phyloP scores from a whole-genome alignment of 257 asterid genomes.

The Solanum sejunctum region DNA sequence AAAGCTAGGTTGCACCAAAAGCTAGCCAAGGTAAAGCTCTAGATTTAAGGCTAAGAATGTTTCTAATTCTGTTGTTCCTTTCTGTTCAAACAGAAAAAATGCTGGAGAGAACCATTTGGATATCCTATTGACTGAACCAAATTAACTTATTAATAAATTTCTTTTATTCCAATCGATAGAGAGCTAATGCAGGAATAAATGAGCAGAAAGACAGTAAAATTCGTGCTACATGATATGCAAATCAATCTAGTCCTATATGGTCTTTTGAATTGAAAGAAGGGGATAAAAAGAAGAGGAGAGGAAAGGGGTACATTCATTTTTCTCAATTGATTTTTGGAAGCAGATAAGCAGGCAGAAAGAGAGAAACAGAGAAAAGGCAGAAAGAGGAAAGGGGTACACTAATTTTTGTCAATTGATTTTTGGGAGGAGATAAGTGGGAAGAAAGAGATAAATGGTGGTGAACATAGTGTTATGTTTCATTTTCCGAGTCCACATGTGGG shows the following conservation, averaged over 20 bases:
- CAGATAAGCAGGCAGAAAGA: not conserved
- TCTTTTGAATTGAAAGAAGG: not conserved
- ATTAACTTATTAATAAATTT: not conserved
- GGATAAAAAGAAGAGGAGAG: not conserved
- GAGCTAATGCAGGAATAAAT: not conserved
- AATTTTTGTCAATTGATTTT: not conserved
- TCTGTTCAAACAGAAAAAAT: not conserved
- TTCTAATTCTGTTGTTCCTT: not conserved
- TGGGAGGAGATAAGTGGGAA: not conserved
- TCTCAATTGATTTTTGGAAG: not conserved
- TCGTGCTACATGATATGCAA: not conserved
- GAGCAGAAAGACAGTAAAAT: not conserved
- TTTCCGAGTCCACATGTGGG: not conserved
- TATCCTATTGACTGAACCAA: not conserved
- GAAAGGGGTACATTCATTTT: not conserved
- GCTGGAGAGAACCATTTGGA: not conserved
- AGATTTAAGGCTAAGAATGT: not conserved
- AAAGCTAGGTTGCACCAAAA: not conserved
- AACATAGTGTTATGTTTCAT: not conserved
- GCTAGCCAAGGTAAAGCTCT: not conserved
- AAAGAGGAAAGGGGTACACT: not conserved
- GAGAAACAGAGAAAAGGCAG: not conserved
- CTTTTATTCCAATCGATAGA: not conserved
- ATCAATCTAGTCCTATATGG: not conserved
- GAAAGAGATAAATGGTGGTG: not conserved